Percentiles rank a stretch among this genome's conserved stretches.
These are phyloP conservation scores for Paratinospora sagittata DNA, from an alignment of 164 flowering plant species.

Conservation along the genomic window DNA sequence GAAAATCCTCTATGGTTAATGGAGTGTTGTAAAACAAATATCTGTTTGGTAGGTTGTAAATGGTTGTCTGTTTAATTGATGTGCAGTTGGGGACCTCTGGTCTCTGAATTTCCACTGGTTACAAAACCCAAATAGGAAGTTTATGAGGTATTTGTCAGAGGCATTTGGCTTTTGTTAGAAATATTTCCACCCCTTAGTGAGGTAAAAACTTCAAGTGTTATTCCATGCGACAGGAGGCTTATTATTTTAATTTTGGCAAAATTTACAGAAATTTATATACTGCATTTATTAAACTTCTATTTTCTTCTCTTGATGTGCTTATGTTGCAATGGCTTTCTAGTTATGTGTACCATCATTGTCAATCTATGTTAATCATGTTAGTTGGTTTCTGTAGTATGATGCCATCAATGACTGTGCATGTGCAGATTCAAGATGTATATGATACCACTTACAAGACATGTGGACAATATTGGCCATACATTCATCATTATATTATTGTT, in stretches of 20 bases:
- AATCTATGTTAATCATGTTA: background rate
- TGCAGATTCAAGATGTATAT: conserved; percentile 83
- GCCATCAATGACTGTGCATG: conserved; percentile 4
- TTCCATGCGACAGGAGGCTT: background rate
- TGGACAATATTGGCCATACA: conserved; percentile 76
- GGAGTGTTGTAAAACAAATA: no score
- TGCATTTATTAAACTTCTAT: background rate
- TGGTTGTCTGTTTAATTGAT: no score
- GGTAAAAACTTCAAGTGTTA: background rate
- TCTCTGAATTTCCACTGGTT: no score
- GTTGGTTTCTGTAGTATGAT: background rate
- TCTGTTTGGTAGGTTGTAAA: no score
- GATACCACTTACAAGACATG: conserved; percentile 61
- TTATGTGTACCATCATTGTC: background rate
- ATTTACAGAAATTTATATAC: background rate
- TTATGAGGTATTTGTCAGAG: no score
- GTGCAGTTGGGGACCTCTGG: no score
- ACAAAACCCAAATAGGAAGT: no score
- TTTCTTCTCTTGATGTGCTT: background rate
- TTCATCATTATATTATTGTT: conserved; percentile 59
- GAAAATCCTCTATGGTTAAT: no score
- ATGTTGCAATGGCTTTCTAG: background rate
- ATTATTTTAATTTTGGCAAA: background rate
- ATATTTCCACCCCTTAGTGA: background rate
- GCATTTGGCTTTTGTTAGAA: no score